Evolutionary conservation across 768 basidiomycete species (phyloP), one percentile per base, ranked within the genome.

Genomic region (Collybia mongolica): DNA sequence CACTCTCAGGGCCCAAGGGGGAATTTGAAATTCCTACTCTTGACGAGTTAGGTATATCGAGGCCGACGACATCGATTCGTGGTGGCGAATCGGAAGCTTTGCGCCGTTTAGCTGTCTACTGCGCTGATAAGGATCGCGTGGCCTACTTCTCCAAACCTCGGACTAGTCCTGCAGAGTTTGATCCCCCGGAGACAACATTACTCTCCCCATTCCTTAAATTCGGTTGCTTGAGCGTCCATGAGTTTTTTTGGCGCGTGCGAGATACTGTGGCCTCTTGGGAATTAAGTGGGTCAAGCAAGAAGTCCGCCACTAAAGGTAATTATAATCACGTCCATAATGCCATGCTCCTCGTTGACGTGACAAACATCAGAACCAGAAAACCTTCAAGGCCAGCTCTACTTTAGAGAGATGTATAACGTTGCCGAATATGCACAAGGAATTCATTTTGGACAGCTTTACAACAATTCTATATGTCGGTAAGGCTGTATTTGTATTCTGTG

Each of bases 391-490:
- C 46, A 51, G 50, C 43, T 54, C 44, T 47, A 46, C 43, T 53
- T 52, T 40, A 53, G 49, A 46, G 54, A 46, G 39, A 47, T 53
- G 46, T 47, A 48, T 46, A 46, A 48, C 36, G 38, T 18, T 28
- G 43, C 45, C 37, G 35, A 46, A 41, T 23, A 19, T 28, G 48
- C 51, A 15, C 37, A 48, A 19, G 46, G 46, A 38, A 26, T 18
- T 29, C 24, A 39, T 40, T 46, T 53, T 51, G 43, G 45, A 22
- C 44, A 46, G 38, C 36, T 43, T 19, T 51, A 53, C 46, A 50
- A 49, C 48, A 58, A 56, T 36, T 44, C 50, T 39, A 38, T 46
- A 44, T 48, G 42, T 47, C 49, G 52, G 54, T 55, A 32, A 29
- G 46, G 39, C 32, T 22, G 45, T 18, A 45, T 18, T 39, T 20